Evolutionary conservation across 176 grass and related monocot species (phyloP), one percentile per base, ranked within the genome.

Genomic region (Aegilops umbellulata): DNA sequence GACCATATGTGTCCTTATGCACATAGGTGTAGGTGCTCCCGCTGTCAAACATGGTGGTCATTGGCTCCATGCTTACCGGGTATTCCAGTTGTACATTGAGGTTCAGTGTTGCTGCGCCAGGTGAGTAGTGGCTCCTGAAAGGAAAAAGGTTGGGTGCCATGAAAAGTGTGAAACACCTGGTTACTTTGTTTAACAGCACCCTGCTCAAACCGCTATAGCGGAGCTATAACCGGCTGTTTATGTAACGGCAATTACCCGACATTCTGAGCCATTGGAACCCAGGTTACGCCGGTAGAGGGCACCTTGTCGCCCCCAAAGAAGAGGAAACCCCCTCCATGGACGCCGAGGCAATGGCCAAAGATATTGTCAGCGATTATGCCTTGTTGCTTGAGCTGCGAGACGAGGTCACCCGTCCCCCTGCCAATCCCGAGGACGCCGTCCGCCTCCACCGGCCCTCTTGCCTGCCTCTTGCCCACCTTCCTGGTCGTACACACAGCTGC

Each of bases 91-190:
- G 66, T 11, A 69, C 19, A 22, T 69, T 71, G 20, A 71, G 68
- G 74, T 81, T 82, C n/a, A 98, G 58, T 32, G n/a, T 73, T 81
- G 88, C 95, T 10, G 74, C 77, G n/a, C 93, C 93, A 49, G 93
- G 93, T 78, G 95, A 95, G 87, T 98, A 95, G 83, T 93, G 87
- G 27, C 86, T 87, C 74, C 95, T 98, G 69, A n/a, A 83, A 83
- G 64, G 10, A 76, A 14, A 19, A 78, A 80, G 58, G 30, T 80
- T 16, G 79, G 61, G 65, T 14, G 3, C 44, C 44, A 47, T 15
- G 44, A 47, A 47, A 70, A 53, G 29, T 51, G 22, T 82, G 49
- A 69, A 86, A 25, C 51, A 53, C 47, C 47, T 19, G 19, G 16
- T 19, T 63, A 67, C 15, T 31, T 16, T 0, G 2, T 66, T 66